phyloP scores from a whole-genome alignment of 805 yeast genomes.

The Kazachstania bromeliacearum region DNA sequence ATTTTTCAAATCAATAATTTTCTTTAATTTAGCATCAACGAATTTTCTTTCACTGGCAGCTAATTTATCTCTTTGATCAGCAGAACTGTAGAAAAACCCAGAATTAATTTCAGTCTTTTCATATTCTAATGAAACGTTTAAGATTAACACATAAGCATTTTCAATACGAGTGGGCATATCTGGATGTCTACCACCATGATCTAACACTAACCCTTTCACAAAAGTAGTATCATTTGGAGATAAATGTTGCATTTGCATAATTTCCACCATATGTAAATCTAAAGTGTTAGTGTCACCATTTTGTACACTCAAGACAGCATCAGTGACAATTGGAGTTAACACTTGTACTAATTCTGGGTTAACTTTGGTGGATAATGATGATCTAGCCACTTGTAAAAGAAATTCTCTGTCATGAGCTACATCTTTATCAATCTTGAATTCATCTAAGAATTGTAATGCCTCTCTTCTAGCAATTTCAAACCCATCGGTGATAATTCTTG shows the following conservation, averaged over 20 bases:
- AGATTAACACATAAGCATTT: slow-evolving; percentile 76
- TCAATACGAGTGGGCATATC: slow-evolving; percentile 90
- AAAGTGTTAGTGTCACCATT: slow-evolving; percentile 37
- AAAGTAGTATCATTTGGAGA: slow-evolving; percentile 75
- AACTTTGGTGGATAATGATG: slow-evolving; percentile 83
- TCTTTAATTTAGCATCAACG: slow-evolving; percentile 85
- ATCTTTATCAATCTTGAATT: slow-evolving; percentile 42
- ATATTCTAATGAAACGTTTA: slow-evolving; percentile 91
- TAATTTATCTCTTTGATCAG: slow-evolving; percentile 91
- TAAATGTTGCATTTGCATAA: slow-evolving; percentile 96
- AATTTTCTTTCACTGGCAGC: slow-evolving; percentile 90
- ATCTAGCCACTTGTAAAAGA: slow-evolving; percentile 81
- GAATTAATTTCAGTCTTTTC: slow-evolving; percentile 97
- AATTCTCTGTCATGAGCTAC: slow-evolving; percentile 71
- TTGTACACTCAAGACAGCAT: slow-evolving; percentile 79
- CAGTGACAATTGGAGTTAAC: slow-evolving; percentile 89
- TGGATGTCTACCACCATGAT: slow-evolving; percentile 98
- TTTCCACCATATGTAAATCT: slow-evolving; percentile 95
- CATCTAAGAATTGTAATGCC: slow-evolving; percentile 58
- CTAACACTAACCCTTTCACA: slow-evolving; percentile 83
- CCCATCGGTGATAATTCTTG: slow-evolving; percentile 89
- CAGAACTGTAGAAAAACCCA: slow-evolving; percentile 86
- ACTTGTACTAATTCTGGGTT: slow-evolving; percentile 65
- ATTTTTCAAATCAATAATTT: slow-evolving; percentile 87
- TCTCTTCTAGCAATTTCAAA: slow-evolving; percentile 83